Base-by-base conservation (phyloP, 1,284 basidiomycete species). In the Athelia sp. region DNA sequence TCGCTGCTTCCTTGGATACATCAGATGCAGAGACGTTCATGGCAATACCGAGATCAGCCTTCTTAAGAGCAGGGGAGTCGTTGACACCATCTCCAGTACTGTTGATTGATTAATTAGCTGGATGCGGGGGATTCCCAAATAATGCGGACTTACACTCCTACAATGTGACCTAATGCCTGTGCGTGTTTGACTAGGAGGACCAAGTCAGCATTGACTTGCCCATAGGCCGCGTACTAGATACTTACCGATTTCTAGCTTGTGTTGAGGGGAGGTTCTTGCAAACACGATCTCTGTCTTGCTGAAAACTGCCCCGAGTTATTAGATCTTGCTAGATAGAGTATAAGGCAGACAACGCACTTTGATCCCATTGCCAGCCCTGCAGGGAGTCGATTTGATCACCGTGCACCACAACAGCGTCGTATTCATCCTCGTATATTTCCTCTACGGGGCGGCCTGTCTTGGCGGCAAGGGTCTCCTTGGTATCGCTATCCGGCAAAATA, bases 21-120 rank as follows among this genome's bases (percentile, higher is more conserved):
- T 86, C 84, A 3, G 82, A 84, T 17, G 83, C 84, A 31, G 81
- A 83, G 34, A 84, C 79, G 55, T 84, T 84, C 84, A 87, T 87
- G 0, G 84, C 82, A 58, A 87, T 85, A 43, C 84, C 84, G 26
- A 87, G 69, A 57, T 86, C 83, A 17, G 84, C 84, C 68, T 81
- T 81, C 62, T 86, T 86, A 36, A 85, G 65, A 6, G 83, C 82
- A 24, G 82, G 84, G 1, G 82, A 81, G 55, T 86, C 84, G 56
- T 86, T 85, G 43, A 86, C 83, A 56, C 84, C 84, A 60, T 85
- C 80, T 3, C 82, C 82, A 51, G 82, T 73, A 18, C 67, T 70
- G 47, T 3, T 22, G 13, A 21, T 74, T n/a, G 70, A 13, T 29
- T 72, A 48, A 22, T 47, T 23, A 35, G 29, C 9, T 14, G 31